These are phyloP conservation scores for Isoetes taiwanensis DNA, from an alignment of 75 land plant species.

Conservation along the genomic window DNA sequence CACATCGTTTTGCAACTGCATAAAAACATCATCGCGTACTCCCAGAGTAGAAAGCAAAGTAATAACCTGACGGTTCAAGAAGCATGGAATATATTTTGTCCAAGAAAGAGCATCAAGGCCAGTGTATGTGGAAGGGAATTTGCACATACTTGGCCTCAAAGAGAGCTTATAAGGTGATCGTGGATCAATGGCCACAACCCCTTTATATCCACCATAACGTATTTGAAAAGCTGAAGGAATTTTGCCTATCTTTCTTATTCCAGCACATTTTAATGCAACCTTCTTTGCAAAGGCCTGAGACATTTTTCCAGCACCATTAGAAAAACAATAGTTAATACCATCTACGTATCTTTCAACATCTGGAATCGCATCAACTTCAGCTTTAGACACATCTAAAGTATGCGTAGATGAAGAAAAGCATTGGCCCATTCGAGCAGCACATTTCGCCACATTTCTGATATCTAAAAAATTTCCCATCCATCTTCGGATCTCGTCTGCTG, in stretches of 20 bases:
- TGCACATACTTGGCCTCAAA: conserved; percentile 66
- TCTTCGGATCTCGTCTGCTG: conserved; percentile 46
- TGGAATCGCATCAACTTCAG: conserved; percentile 47
- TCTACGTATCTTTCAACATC: conserved; percentile 23
- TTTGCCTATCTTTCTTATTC: conserved; percentile 6
- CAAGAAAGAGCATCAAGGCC: conserved; percentile 56
- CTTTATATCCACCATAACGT: conserved; percentile 86
- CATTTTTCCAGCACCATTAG: conserved; percentile 97
- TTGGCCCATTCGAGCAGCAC: conserved; percentile 90
- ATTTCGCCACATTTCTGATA: conserved; percentile 89
- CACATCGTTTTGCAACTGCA: conserved; percentile 46
- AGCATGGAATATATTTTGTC: conserved; percentile 55
- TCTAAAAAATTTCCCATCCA: conserved; percentile 83
- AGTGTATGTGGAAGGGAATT: conserved; percentile 48
- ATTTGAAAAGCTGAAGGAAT: conserved; percentile 87
- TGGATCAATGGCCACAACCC: conserved; percentile 94
- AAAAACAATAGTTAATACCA: conserved; percentile 39
- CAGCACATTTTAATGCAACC: conserved; percentile 55
- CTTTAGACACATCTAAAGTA: conserved; percentile 34
- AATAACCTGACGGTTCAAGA: conserved; percentile 70
- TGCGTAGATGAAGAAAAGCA: conserved; percentile 79
- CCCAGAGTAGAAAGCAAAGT: conserved; percentile 80
- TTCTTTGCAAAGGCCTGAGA: conserved; percentile 47
- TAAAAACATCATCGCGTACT: conserved; percentile 46
- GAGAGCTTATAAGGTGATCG: conserved; percentile 44